phyloP scores from a whole-genome alignment of 2,329 filamentous ascomycete genomes.

The Xylariaceae sp. region DNA sequence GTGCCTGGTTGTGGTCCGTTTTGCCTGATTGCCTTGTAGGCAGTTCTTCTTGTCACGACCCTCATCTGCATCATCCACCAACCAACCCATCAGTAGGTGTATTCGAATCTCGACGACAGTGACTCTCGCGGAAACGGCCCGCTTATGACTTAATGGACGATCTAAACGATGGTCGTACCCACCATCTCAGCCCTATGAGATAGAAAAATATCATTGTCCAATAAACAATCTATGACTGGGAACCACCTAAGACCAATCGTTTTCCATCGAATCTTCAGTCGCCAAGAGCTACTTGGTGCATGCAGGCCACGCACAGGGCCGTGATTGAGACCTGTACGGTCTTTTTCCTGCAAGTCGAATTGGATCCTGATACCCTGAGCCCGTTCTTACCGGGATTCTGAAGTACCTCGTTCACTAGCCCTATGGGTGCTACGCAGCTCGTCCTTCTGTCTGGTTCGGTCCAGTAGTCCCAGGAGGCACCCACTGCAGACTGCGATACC shows the following conservation, averaged over 20 bases:
- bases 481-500: background rate
- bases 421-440: conserved; percentile 1
- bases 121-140: conserved; percentile 10
- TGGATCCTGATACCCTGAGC: too few relatives aligned
- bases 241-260: conserved; percentile 12
- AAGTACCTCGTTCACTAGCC: background rate
- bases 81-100: too few relatives aligned
- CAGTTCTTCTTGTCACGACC: too few relatives aligned
- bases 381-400: background rate
- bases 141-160: conserved; percentile 1
- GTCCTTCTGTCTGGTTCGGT: background rate
- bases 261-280: conserved; percentile 11
- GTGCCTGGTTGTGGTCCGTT: too few relatives aligned
- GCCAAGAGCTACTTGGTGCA: conserved; percentile 9
- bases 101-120: too few relatives aligned
- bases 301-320: background rate
- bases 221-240: conserved; percentile 1
- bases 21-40: too few relatives aligned
- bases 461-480: background rate
- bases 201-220: background rate
- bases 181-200: conserved; percentile 26
- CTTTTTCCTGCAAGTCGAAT: conserved; percentile 7
- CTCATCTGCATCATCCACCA: too few relatives aligned
- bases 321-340: background rate
- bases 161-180: conserved; percentile 13